These are phyloP conservation scores for Phlegmacium glaucopus DNA, from an alignment of 768 basidiomycete species.

Conservation along the genomic window DNA sequence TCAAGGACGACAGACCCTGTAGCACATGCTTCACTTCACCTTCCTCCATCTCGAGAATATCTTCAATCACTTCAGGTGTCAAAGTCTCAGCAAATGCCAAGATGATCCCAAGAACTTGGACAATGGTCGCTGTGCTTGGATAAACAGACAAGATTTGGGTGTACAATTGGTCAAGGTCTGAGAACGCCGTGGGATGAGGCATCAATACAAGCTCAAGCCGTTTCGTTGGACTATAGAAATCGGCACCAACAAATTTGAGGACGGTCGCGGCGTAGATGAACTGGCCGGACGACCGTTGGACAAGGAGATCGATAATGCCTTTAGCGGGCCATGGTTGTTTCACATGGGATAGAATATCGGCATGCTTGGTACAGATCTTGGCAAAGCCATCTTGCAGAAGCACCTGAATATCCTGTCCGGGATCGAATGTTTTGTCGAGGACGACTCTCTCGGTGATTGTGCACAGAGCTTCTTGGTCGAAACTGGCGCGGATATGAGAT, in stretches of 20 bases:
- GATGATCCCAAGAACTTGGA: slow-evolving; percentile 3
- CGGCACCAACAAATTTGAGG: slow-evolving; percentile 12
- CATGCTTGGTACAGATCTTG: slow-evolving; percentile 2
- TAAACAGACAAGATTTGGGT: slow-evolving; percentile 9
- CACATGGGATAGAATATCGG: not conserved
- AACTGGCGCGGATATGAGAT: slow-evolving; percentile 8
- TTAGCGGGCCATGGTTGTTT: not conserved
- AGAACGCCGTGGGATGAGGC: slow-evolving; percentile 1
- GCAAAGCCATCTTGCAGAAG: slow-evolving; percentile 9
- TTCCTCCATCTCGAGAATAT: not conserved
- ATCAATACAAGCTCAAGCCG: slow-evolving; percentile 9
- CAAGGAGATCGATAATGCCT: too few relatives aligned
- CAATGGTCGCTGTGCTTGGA: not conserved
- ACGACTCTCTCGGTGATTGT: not conserved
- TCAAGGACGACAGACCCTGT: slow-evolving; percentile 8
- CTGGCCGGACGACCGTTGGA: too few relatives aligned
- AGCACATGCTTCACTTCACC: not conserved
- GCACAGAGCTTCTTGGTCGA: not conserved
- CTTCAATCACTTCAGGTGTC: not conserved
- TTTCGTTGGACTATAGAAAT: slow-evolving; percentile 1
- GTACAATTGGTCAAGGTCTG: slow-evolving; percentile 14
- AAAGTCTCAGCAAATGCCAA: not conserved
- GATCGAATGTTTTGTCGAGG: slow-evolving; percentile 7
- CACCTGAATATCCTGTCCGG: not conserved
- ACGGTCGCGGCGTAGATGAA: not conserved